These are phyloP conservation scores for Alternaria viburni DNA, from an alignment of 2,329 filamentous ascomycete genomes.

Conservation along the genomic window DNA sequence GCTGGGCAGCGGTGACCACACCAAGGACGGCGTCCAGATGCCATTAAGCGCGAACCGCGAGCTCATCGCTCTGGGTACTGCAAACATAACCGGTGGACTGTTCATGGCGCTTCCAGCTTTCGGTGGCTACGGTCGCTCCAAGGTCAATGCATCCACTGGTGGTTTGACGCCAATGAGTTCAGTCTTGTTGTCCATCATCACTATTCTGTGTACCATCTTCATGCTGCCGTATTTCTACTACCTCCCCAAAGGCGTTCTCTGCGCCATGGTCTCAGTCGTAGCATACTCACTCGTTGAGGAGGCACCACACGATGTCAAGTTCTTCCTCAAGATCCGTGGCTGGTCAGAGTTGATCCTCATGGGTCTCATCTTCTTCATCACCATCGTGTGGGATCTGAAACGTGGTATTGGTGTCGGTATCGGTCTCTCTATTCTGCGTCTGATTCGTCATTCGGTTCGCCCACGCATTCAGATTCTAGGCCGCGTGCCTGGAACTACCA, in stretches of 20 bases:
- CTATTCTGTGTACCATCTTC: constrained; percentile 79
- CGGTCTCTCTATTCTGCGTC: constrained; percentile 84
- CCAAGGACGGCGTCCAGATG: constrained; percentile 74
- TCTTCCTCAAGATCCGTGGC: constrained; percentile 85
- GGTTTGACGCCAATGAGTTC: constrained; percentile 94
- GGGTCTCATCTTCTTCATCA: constrained; percentile 86
- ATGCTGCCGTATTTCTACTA: constrained; percentile 93
- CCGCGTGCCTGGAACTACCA: constrained; percentile 77
- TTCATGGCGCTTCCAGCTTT: constrained; percentile 95
- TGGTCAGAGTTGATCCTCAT: constrained; percentile 88
- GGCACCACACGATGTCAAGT: constrained; percentile 87
- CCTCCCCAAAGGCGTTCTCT: constrained; percentile 94
- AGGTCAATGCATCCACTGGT: constrained; percentile 91
- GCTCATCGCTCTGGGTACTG: constrained; percentile 86
- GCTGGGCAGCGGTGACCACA: constrained; percentile 60
- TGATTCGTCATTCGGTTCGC: constrained; percentile 88
- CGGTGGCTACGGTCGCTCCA: constrained; percentile 94
- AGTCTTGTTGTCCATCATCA: constrained; percentile 82
- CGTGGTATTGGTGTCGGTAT: constrained; percentile 94
- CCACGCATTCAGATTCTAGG: constrained; percentile 96
- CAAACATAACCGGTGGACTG: constrained; percentile 88
- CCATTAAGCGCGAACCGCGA: constrained; percentile 90
- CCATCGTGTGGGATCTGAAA: constrained; percentile 93
- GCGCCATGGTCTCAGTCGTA: constrained; percentile 92
- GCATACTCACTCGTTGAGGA: constrained; percentile 95